phyloP scores from a whole-genome alignment of 805 yeast species.

The Lachancea sp. region DNA sequence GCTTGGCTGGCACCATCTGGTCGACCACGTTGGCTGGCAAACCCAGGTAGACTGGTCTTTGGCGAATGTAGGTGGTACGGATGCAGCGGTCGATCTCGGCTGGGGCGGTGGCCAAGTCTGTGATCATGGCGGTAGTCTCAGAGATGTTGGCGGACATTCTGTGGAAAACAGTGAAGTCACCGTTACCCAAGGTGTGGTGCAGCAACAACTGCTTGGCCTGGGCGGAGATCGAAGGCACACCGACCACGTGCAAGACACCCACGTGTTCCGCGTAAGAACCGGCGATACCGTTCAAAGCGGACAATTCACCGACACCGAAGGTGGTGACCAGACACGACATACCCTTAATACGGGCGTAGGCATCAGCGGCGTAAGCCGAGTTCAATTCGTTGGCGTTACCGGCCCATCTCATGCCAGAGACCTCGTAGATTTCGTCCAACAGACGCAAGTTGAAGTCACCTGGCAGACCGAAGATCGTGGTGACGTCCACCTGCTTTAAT shows the following conservation, averaged over 20 bases:
- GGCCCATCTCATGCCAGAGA: conserved; percentile 76
- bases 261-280: conserved; percentile 89
- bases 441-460: conserved; percentile 75
- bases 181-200: conserved; percentile 82
- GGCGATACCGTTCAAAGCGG: conserved; percentile 80
- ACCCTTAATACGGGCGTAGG: conserved; percentile 77
- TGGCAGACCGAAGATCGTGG: conserved; percentile 73
- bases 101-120: conserved; percentile 61
- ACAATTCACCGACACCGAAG: conserved; percentile 85
- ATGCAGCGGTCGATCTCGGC: conserved; percentile 67
- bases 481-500: conserved; percentile 62
- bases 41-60: conserved; percentile 79
- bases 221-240: conserved; percentile 73
- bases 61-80: conserved; percentile 60
- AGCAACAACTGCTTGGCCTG: conserved; percentile 65
- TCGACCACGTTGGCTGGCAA: conserved; percentile 79
- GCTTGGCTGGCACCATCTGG: conserved; percentile 47
- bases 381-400: conserved; percentile 88
- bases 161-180: conserved; percentile 72
- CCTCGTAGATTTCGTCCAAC: conserved; percentile 67
- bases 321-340: conserved; percentile 72
- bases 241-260: conserved; percentile 77
- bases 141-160: conserved; percentile 72
- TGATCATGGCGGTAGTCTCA: conserved; percentile 57
- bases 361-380: conserved; percentile 86